Evolutionary conservation across 352 stramenopile genomes (phyloP).

Genomic region (Globisporangium megalacanthum): DNA sequence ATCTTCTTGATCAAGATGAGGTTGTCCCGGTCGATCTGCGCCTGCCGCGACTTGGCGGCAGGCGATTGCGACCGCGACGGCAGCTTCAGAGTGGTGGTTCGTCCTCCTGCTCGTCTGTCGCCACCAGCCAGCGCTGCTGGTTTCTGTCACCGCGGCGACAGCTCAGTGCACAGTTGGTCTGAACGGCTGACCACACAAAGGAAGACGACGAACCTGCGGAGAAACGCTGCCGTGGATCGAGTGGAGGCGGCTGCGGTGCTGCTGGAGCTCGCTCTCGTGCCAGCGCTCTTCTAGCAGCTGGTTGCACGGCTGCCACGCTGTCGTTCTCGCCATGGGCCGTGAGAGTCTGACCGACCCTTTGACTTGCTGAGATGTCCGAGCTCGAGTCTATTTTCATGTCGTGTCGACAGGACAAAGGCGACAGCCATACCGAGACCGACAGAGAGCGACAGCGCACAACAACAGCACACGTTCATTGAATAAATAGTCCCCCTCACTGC

Average conservation of each 20-base stretch:
- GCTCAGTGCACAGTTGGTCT: no score
- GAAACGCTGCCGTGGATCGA: conserved; percentile 21
- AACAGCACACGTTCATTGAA: no score
- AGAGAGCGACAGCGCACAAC: no score
- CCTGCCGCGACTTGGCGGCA: conserved; percentile 39
- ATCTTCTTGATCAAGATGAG: conserved; percentile 56
- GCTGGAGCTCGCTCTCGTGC: conserved; percentile 28
- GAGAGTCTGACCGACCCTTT: no score
- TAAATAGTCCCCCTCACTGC: no score
- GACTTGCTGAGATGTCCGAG: no score
- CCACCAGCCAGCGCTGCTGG: neutral
- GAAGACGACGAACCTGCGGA: neutral
- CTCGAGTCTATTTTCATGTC: no score
- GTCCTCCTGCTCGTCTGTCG: neutral
- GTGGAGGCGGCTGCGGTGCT: conserved; percentile 43
- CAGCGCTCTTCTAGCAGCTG: conserved; percentile 37
- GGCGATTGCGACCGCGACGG: conserved; percentile 29
- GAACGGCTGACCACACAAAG: no score
- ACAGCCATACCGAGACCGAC: no score
- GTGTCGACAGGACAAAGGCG: no score
- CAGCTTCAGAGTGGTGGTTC: conserved; percentile 13
- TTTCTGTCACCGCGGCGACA: neutral
- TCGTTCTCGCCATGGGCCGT: neutral
- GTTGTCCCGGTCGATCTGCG: conserved; percentile 52
- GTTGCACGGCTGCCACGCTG: conserved; percentile 41